Conservation (phyloP, 345 rosid genomes). For the Eucalyptus melliodora region DNA sequence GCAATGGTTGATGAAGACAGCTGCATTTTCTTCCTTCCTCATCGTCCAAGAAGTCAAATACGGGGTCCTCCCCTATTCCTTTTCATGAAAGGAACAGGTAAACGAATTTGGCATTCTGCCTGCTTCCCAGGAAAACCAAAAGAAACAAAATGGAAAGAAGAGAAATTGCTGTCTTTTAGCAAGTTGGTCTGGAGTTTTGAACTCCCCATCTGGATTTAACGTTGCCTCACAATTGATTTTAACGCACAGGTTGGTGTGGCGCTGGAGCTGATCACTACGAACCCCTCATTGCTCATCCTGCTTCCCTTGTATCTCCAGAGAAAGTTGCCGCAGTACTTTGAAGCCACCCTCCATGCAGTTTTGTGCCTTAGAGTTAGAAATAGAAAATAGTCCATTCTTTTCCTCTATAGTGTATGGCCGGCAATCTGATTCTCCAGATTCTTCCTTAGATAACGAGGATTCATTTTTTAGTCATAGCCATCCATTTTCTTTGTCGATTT, state of each 20-base stretch:
- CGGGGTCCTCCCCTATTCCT: conserved; percentile 75
- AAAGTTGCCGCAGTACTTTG: conserved; percentile 80
- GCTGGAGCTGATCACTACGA: conserved; percentile 99
- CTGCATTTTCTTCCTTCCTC: conserved; percentile 96
- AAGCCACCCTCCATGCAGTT: conserved; percentile 14
- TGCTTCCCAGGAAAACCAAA: not conserved
- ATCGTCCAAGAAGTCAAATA: conserved; percentile 79
- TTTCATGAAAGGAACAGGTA: conserved; percentile 99
- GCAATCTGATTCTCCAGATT: not conserved
- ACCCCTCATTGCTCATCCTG: conserved; percentile 69
- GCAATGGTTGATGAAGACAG: conserved; percentile 93
- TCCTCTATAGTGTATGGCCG: not conserved
- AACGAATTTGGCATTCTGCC: not conserved
- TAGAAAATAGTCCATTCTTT: conserved; percentile 8
- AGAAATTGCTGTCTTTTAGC: not conserved
- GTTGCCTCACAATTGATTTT: not conserved
- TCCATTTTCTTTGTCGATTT: not conserved
- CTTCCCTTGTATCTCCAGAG: conserved; percentile 62
- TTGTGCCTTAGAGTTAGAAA: conserved; percentile 24
- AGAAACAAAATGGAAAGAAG: not conserved
- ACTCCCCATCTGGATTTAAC: not conserved
- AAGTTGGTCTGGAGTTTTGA: not conserved
- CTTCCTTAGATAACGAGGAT: not conserved
- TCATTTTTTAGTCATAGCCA: not conserved
- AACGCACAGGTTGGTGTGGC: conserved; percentile 77